Evolutionary conservation across 768 basidiomycete species (phyloP), one percentile per base, ranked within the genome.

Genomic region (Leccinellum albellum): DNA sequence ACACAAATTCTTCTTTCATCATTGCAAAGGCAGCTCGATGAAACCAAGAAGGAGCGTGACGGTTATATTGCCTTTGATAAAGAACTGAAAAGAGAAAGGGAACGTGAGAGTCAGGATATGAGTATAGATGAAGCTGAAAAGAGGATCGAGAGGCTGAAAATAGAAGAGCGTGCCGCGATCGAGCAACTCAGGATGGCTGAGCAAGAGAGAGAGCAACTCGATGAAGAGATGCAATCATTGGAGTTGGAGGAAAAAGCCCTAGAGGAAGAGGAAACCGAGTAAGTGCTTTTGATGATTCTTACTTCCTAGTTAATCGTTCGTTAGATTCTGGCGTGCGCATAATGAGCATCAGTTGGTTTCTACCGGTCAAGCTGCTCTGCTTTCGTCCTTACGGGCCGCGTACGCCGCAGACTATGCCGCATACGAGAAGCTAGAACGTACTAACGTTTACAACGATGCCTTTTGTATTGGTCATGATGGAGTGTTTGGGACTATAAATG

Each of bases 401-500:
- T 91, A 92, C 63, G 85, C 86, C 21, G 83, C 87, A 23, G 91
- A 91, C 65, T 80, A 87, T 20, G 82, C 80, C 12, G 87, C 86
- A 4, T 78, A 91, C 15, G 91, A 93, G 68, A 89, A 91, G 70
- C 79, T 97, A 12, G 89, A 94, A 67, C 83, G 88, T 52, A 93
- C 93, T 3, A 97, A 97, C 67, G 94, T 97, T 23, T 96, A 96
- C 75, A 94, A 94, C 58, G 94, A 97, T 64, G 91, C 93, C 0
- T 97, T 97, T 68, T 94, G 92, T 66, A 95, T 96, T 62, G 93
- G 94, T 3, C 92, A 94, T 59, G 94, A 96, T 65, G 91, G 92
- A 6, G 89, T 90, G 1, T 94, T 98, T 66, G 97, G 94, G 2
- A 98, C 96, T n/a, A 98, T 99, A 72, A 98, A 98, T 65, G 94